Conservation (phyloP, 2,329 filamentous ascomycete genomes). For the Fusarium pseudograminearum region DNA sequence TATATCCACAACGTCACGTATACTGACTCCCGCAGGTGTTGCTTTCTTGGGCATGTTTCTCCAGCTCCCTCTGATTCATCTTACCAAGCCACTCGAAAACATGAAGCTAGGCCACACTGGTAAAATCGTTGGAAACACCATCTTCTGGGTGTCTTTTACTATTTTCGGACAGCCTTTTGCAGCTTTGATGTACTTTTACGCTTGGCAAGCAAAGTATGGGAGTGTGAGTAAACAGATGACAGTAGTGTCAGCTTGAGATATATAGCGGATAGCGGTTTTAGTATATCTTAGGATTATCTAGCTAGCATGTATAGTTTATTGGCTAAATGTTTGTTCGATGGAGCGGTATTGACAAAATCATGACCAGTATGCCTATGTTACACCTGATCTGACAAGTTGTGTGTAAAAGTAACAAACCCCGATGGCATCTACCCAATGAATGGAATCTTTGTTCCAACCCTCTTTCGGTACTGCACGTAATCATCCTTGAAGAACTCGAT, state of each 20-base stretch:
- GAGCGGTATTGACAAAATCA: constrained; percentile 4
- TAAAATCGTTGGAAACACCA: constrained; percentile 87
- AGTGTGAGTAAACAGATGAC: constrained; percentile 70
- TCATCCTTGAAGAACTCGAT: constrained; percentile 86
- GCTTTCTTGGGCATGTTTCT: constrained; percentile 95
- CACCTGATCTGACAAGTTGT: neutral
- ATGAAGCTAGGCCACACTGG: constrained; percentile 77
- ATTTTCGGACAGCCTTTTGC: constrained; percentile 94
- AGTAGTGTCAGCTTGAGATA: constrained; percentile 14
- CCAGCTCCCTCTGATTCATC: constrained; percentile 86
- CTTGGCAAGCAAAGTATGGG: constrained; percentile 98
- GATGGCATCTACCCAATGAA: constrained; percentile 59
- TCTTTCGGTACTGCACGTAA: constrained; percentile 78
- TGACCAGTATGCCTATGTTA: neutral
- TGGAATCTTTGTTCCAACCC: constrained; percentile 83
- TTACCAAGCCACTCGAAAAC: constrained; percentile 84
- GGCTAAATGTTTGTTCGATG: constrained; percentile 10
- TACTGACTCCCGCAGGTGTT: constrained; percentile 68
- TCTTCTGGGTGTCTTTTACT: constrained; percentile 97
- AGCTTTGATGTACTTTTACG: constrained; percentile 94
- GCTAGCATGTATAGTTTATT: constrained; percentile 8
- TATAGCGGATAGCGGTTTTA: neutral
- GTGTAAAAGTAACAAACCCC: neutral
- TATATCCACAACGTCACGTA: neutral
- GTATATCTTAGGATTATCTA: constrained; percentile 8